Conservation (phyloP, 2,329 filamentous ascomycete genomes). For the Neofusicoccum sp. region DNA sequence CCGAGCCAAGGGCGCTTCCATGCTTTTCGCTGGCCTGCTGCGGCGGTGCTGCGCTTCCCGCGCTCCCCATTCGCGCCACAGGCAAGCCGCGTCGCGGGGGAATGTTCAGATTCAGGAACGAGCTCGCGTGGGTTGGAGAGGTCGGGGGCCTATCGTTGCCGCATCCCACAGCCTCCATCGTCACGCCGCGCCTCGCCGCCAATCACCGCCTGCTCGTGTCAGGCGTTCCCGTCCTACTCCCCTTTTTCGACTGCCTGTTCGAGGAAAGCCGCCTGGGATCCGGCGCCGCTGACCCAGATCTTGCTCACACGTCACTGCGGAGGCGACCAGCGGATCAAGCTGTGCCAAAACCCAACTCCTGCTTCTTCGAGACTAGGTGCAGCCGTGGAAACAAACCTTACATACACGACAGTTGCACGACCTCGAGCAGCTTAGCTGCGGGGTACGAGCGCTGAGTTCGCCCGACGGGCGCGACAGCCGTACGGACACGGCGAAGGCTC, state of each 20-base stretch:
- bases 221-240: background rate
- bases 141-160: conserved; percentile 9
- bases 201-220: conserved; percentile 8
- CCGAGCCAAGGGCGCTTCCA: conserved; percentile 16
- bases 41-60: background rate
- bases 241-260: background rate
- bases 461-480: background rate
- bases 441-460: background rate
- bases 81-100: background rate
- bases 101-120: conserved; percentile 15
- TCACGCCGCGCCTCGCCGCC: conserved; percentile 3
- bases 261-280: background rate
- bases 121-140: conserved; percentile 5
- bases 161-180: background rate
- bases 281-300: conserved; percentile 8
- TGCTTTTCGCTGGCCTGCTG: background rate
- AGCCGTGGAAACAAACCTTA: conserved; percentile 8
- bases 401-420: conserved; percentile 2
- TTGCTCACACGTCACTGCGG: background rate
- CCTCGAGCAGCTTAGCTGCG: background rate
- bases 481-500: no score
- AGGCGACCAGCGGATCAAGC: background rate
- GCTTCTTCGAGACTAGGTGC: background rate
- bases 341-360: background rate
- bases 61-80: background rate